Conservation (phyloP, 2,329 filamentous ascomycete genomes). For the Cladophialophora immunda region DNA sequence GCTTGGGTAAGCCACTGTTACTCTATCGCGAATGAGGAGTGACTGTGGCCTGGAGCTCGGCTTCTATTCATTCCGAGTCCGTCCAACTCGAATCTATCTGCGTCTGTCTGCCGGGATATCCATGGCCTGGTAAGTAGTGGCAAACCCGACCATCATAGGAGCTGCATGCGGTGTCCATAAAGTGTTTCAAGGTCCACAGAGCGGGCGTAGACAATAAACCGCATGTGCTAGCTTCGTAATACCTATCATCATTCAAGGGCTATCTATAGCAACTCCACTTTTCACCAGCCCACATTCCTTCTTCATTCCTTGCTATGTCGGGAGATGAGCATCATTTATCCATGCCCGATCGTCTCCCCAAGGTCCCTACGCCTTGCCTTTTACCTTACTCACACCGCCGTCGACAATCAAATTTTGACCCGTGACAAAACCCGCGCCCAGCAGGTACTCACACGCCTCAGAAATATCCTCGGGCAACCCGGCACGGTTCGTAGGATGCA, state of each 20-base stretch:
- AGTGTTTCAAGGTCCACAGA: no score
- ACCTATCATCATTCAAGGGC: not conserved
- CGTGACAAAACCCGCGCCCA: slow-evolving; percentile 40
- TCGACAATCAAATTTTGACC: slow-evolving; percentile 42
- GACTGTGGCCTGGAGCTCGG: not conserved
- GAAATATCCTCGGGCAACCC: slow-evolving; percentile 57
- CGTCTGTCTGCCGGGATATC: not conserved
- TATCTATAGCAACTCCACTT: no score
- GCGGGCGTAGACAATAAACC: not conserved
- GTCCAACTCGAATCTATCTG: not conserved
- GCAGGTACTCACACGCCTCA: slow-evolving; percentile 51
- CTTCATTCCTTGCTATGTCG: not conserved
- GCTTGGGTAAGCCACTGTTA: slow-evolving; percentile 13
- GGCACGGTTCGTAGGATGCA: slow-evolving; percentile 56
- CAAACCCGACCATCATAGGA: not conserved
- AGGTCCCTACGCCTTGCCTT: slow-evolving; percentile 28
- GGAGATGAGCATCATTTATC: no score
- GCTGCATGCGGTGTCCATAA: no score
- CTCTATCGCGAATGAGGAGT: not conserved
- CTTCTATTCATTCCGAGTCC: not conserved
- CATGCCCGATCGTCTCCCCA: no score
- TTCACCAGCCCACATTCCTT: not conserved
- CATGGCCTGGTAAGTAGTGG: not conserved
- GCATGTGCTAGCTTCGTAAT: not conserved
- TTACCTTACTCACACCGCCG: slow-evolving; percentile 41